These are phyloP conservation scores for Oryza punctata DNA, from an alignment of 176 grass and related monocot species.

Conservation along the genomic window DNA sequence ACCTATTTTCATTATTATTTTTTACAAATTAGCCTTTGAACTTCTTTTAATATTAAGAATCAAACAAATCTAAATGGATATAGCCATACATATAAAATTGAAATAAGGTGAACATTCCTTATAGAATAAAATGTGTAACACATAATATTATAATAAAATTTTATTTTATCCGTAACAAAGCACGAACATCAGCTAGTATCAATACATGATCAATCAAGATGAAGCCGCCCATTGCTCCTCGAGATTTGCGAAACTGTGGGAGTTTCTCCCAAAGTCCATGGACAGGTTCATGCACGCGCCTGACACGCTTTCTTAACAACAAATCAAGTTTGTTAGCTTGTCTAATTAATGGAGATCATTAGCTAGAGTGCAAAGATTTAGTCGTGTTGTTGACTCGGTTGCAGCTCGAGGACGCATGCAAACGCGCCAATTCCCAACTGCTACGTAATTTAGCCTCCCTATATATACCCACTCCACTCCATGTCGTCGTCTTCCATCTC, in stretches of 20 bases:
- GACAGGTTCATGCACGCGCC: background rate
- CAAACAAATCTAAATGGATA: too few relatives aligned
- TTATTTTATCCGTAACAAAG: too few relatives aligned
- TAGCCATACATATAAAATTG: too few relatives aligned
- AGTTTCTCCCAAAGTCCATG: background rate
- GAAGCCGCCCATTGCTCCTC: background rate
- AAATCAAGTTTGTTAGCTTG: background rate
- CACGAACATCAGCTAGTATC: too few relatives aligned
- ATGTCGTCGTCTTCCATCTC: background rate
- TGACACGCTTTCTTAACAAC: background rate
- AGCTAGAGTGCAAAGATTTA: background rate
- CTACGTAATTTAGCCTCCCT: background rate
- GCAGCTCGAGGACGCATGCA: background rate
- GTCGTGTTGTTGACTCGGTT: slow-evolving; percentile 33
- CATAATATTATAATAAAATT: too few relatives aligned
- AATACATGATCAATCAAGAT: background rate
- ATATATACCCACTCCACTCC: background rate
- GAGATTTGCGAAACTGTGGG: background rate
- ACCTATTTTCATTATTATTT: too few relatives aligned
- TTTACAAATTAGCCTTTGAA: too few relatives aligned
- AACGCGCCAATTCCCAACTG: slow-evolving; percentile 10
- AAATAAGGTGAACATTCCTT: too few relatives aligned
- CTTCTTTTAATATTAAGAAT: too few relatives aligned
- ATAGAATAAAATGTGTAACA: too few relatives aligned
- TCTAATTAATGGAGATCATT: background rate